Percentiles rank a stretch among this genome's conserved stretches.
These are phyloP conservation scores for Trichoderma sp. DNA, from an alignment of 2,329 filamentous ascomycete genomes.

Conservation along the genomic window DNA sequence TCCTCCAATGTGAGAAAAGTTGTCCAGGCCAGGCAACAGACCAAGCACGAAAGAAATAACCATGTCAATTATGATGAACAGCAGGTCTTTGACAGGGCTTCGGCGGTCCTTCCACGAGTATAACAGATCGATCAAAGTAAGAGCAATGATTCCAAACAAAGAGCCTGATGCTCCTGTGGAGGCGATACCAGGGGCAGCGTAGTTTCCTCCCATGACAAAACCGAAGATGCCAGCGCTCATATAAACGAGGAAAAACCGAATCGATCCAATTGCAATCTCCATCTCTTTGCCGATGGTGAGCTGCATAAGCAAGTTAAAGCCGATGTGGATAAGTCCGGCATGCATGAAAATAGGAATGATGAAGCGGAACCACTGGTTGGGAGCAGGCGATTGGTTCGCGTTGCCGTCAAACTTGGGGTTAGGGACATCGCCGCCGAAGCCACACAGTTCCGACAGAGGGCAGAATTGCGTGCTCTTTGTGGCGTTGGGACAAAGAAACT, in stretches of 20 bases:
- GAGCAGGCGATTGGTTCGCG: constrained; percentile 59
- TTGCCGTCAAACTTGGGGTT: constrained; percentile 64
- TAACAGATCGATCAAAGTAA: constrained; percentile 84
- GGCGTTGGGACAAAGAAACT: constrained; percentile 82
- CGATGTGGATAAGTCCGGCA: constrained; percentile 90
- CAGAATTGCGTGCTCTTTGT: constrained; percentile 67
- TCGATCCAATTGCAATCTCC: constrained; percentile 84
- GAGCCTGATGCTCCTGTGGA: constrained; percentile 89
- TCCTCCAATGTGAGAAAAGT: constrained; percentile 96
- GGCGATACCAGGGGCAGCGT: constrained; percentile 77
- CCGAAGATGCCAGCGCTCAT: constrained; percentile 92
- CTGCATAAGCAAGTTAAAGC: constrained; percentile 92
- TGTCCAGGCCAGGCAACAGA: constrained; percentile 89
- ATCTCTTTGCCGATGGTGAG: constrained; percentile 89
- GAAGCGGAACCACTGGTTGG: constrained; percentile 97
- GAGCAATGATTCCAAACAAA: constrained; percentile 88
- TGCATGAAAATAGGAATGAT: constrained; percentile 96
- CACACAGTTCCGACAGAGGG: constrained; percentile 78
- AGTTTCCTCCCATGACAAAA: constrained; percentile 93
- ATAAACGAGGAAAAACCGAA: constrained; percentile 90
- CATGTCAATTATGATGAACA: constrained; percentile 84
- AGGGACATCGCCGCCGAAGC: constrained; percentile 72
- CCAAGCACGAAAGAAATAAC: constrained; percentile 90
- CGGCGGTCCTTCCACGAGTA: constrained; percentile 87
- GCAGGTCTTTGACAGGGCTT: constrained; percentile 79